These are phyloP conservation scores for Pinus tabuliformis DNA, from an alignment of 75 land plant genomes.

Conservation along the genomic window DNA sequence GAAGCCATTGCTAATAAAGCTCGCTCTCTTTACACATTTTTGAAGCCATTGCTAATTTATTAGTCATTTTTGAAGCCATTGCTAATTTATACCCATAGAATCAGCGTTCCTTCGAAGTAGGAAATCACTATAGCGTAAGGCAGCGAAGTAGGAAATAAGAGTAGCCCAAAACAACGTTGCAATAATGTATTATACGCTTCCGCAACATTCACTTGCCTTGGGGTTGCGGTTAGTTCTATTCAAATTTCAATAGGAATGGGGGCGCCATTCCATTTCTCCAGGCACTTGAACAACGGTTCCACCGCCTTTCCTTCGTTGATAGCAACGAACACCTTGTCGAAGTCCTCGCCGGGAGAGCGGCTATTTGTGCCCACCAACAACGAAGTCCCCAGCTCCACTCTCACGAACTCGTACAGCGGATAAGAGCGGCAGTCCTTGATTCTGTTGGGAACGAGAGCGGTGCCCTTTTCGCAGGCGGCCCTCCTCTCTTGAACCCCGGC, in stretches of 20 bases:
- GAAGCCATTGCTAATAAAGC: too few species aligned
- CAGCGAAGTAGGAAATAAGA: too few species aligned
- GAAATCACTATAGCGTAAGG: too few species aligned
- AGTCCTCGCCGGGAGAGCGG: slow-evolving; percentile 73
- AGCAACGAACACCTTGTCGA: slow-evolving; percentile 69
- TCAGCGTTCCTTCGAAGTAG: too few species aligned
- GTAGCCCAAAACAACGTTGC: too few species aligned
- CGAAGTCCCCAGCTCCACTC: slow-evolving; percentile 48
- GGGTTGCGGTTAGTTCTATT: neutral
- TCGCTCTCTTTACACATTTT: too few species aligned
- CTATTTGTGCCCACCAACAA: slow-evolving; percentile 59
- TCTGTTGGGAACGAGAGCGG: slow-evolving; percentile 41
- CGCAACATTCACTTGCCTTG: too few species aligned
- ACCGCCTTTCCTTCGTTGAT: slow-evolving; percentile 57
- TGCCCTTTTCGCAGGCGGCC: slow-evolving; percentile 44
- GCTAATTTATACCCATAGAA: too few species aligned
- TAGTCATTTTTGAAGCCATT: too few species aligned
- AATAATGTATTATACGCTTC: too few species aligned
- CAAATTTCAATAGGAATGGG: slow-evolving; percentile 45
- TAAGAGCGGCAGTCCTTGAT: slow-evolving; percentile 77
- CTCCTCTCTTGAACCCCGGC: slow-evolving; percentile 54
- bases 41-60: too few species aligned
- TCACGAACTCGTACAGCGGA: slow-evolving; percentile 72
- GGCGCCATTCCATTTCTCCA: slow-evolving; percentile 68
- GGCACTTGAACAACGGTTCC: slow-evolving; percentile 71